Evolutionary conservation across 2,329 filamentous ascomycete genomes (phyloP).

Genomic region (Apiospora rasikravindrae): DNA sequence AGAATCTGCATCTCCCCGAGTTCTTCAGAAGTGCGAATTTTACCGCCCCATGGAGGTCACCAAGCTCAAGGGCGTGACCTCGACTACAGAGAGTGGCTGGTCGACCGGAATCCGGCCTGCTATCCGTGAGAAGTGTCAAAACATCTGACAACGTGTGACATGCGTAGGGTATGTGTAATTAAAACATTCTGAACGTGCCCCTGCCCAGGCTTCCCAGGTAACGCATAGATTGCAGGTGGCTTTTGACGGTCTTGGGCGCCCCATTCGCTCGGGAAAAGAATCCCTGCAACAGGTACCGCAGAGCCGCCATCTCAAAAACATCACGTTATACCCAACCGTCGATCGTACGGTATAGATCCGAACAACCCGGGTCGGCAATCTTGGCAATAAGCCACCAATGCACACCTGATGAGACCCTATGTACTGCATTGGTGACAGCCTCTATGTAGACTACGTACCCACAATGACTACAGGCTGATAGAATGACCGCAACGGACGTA

Average conservation of each 20-base stretch:
- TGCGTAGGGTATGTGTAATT: neutral
- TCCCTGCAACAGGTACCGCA: neutral
- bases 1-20: neutral
- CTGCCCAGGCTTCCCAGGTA: neutral
- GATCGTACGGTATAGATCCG: slow-evolving; percentile 5
- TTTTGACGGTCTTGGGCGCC: neutral
- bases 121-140: neutral
- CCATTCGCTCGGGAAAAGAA: neutral
- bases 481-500: neutral
- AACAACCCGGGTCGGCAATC: slow-evolving; percentile 1
- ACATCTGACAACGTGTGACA: neutral
- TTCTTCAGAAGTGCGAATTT: neutral
- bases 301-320: neutral
- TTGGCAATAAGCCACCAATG: neutral
- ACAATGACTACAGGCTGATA: neutral
- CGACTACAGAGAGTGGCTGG: neutral
- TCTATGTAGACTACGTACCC: neutral
- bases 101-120: neutral
- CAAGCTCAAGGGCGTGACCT: neutral
- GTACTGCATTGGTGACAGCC: neutral
- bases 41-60: too few relatives aligned
- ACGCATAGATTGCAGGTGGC: neutral
- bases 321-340: neutral
- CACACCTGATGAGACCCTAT: neutral
- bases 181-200: neutral